These are phyloP conservation scores for Myrmaecium sp. DNA, from an alignment of 2,329 filamentous ascomycete species.

Conservation along the genomic window DNA sequence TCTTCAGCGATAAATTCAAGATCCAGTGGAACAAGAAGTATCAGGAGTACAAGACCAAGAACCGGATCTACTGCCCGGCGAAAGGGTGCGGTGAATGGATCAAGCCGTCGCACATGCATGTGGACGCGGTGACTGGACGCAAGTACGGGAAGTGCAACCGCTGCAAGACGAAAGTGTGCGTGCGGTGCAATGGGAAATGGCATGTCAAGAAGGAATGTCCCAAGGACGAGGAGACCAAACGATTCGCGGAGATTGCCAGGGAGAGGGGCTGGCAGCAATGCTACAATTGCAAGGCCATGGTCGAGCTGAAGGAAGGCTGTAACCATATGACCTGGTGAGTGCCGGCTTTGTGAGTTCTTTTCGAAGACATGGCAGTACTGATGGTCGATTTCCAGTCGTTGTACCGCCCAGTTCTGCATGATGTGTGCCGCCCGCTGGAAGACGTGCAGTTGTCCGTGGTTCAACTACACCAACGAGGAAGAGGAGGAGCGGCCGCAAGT, in stretches of 20 bases:
- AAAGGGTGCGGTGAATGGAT: constrained; percentile 66
- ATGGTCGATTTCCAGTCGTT: constrained; percentile 37
- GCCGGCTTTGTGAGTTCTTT: constrained; percentile 3
- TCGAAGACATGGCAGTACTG: constrained; percentile 3
- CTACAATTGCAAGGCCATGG: constrained; percentile 53
- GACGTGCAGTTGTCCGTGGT: constrained; percentile 66
- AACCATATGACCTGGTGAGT: constrained; percentile 78
- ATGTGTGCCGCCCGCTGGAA: constrained; percentile 71
- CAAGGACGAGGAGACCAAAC: constrained; percentile 47
- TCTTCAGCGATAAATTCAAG: constrained; percentile 63
- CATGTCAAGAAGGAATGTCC: constrained; percentile 54
- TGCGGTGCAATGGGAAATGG: constrained; percentile 55
- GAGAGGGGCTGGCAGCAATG: constrained; percentile 60
- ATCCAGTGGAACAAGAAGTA: constrained; percentile 66
- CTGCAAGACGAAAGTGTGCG: constrained; percentile 62
- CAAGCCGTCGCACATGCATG: constrained; percentile 49
- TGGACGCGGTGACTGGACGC: constrained; percentile 31
- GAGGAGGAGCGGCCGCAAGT: constrained; percentile 31
- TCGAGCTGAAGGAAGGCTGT: constrained; percentile 67
- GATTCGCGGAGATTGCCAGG: constrained; percentile 47
- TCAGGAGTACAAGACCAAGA: constrained; percentile 55
- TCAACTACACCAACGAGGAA: constrained; percentile 39
- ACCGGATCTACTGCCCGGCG: constrained; percentile 62
- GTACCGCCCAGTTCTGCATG: constrained; percentile 75
- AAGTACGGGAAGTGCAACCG: constrained; percentile 52